These are phyloP conservation scores for Erodium trifolium DNA, from an alignment of 441 rosid genomes.

Conservation along the genomic window DNA sequence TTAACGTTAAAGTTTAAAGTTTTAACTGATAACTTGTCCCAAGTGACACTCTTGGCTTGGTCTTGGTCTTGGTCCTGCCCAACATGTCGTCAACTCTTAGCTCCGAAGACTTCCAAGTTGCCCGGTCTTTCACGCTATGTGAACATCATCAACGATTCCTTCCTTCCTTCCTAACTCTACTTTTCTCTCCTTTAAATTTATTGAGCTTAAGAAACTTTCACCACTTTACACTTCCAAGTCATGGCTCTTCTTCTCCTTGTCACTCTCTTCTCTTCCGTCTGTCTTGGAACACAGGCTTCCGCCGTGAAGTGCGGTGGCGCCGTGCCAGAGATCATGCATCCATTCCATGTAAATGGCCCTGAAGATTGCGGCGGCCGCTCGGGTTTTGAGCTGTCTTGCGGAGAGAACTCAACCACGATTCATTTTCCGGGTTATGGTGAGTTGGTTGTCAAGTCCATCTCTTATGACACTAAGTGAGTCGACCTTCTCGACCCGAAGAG, in stretches of 20 bases:
- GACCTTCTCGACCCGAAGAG: constrained; percentile 39
- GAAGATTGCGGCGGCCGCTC: constrained; percentile 22
- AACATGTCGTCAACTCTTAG: background rate
- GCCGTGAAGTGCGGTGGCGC: constrained; percentile 24
- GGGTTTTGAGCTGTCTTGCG: constrained; percentile 38
- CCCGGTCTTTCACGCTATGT: background rate
- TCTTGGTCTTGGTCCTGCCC: background rate
- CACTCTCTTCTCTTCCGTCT: constrained; percentile 19
- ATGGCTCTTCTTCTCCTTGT: constrained; percentile 26
- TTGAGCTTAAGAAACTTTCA: background rate
- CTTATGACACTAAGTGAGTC: constrained; percentile 25
- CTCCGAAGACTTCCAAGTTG: background rate
- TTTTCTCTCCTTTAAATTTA: background rate
- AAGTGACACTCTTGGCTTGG: background rate
- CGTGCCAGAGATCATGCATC: constrained; percentile 31
- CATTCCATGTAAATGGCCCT: constrained; percentile 28
- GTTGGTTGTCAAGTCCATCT: constrained; percentile 40
- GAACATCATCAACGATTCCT: background rate
- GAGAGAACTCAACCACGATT: constrained; percentile 34
- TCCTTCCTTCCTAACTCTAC: background rate
- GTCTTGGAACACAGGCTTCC: constrained; percentile 14
- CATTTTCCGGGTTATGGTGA: constrained; percentile 39
- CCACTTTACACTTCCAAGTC: too few species aligned
- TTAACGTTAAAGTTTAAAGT: background rate
- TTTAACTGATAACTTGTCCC: constrained; percentile 1